phyloP scores from a whole-genome alignment of 345 rosid genomes.

The Brassica cretica region DNA sequence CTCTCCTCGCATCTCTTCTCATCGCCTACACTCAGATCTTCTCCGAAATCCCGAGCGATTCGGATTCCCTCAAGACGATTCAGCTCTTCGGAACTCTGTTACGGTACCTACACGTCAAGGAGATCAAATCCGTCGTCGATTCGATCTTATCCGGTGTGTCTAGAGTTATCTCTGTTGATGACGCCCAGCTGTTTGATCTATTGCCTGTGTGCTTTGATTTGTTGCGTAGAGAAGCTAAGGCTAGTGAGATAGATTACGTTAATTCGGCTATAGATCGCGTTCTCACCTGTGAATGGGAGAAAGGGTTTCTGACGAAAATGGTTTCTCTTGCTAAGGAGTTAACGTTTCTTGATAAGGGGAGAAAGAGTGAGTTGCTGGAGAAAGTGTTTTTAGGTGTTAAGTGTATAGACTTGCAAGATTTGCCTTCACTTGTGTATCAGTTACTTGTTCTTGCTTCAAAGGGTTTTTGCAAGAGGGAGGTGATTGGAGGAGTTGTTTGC shows the following conservation, averaged over 20 bases:
- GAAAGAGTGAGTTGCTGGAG: conserved; percentile 62
- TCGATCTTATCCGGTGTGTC: conserved; percentile 39
- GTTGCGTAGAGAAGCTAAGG: conserved; percentile 40
- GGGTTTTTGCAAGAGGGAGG: conserved; percentile 71
- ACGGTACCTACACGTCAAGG: conserved; percentile 37
- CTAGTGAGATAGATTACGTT: conserved; percentile 43
- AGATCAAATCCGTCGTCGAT: conserved; percentile 47
- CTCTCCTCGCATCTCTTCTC: conserved; percentile 68
- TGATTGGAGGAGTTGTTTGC: conserved; percentile 63
- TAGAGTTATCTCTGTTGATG: conserved; percentile 47
- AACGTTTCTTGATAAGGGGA: conserved; percentile 50
- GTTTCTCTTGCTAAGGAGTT: conserved; percentile 64
- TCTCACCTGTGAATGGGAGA: conserved; percentile 59
- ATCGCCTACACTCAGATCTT: conserved; percentile 55
- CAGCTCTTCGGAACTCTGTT: conserved; percentile 53
- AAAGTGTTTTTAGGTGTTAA: conserved; percentile 64
- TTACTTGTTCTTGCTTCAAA: conserved; percentile 76
- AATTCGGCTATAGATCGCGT: conserved; percentile 47
- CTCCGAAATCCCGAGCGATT: conserved; percentile 59
- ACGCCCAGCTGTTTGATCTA: conserved; percentile 72
- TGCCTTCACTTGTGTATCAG: conserved; percentile 76
- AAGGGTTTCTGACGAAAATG: conserved; percentile 57
- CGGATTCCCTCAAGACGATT: conserved; percentile 61
- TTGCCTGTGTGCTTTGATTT: conserved; percentile 61
- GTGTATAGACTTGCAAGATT: conserved; percentile 64